A percentile compares a stretch with the other conserved stretches of the same genome.
Conservation (phyloP, 192 early-diverging fungal species). For the Chytriomyces sp. region DNA sequence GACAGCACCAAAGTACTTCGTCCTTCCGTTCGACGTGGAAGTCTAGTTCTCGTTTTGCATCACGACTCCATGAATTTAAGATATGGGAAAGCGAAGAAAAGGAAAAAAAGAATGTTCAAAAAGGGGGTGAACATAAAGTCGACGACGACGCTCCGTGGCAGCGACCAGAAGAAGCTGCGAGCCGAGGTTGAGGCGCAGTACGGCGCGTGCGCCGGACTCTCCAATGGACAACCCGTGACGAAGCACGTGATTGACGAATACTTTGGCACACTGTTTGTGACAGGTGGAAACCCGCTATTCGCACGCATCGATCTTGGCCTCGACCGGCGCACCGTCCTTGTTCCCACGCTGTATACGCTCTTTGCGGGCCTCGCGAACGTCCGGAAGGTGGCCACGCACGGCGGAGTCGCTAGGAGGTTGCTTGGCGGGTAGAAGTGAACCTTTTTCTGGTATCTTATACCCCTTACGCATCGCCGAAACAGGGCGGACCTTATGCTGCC, state of each 20-base stretch:
- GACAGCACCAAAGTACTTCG: too few relatives aligned
- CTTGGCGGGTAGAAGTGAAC: not conserved
- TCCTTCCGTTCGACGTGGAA: too few relatives aligned
- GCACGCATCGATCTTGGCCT: not conserved
- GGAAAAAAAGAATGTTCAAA: slow-evolving; percentile 43
- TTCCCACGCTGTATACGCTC: slow-evolving; percentile 13
- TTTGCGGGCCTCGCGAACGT: not conserved
- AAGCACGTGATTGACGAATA: too few relatives aligned
- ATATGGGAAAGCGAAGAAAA: too few relatives aligned
- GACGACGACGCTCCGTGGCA: slow-evolving; percentile 67
- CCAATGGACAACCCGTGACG: too few relatives aligned
- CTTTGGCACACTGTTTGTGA: not conserved
- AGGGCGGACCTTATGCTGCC: slow-evolving; percentile 86
- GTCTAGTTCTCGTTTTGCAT: too few relatives aligned
- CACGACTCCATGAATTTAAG: too few relatives aligned
- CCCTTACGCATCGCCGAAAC: slow-evolving; percentile 66
- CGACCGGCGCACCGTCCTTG: not conserved
- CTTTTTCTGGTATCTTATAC: not conserved
- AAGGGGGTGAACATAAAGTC: slow-evolving; percentile 73
- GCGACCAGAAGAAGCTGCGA: slow-evolving; percentile 67
- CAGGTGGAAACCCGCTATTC: not conserved
- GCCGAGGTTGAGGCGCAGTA: slow-evolving; percentile 55
- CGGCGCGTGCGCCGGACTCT: too few relatives aligned
- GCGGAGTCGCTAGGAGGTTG: slow-evolving; percentile 5
- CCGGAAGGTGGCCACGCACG: not conserved